Evolutionary conservation across 2,329 filamentous ascomycete species (phyloP), one percentile per base, ranked within the genome.

Genomic region (Fusarium oxysporum): DNA sequence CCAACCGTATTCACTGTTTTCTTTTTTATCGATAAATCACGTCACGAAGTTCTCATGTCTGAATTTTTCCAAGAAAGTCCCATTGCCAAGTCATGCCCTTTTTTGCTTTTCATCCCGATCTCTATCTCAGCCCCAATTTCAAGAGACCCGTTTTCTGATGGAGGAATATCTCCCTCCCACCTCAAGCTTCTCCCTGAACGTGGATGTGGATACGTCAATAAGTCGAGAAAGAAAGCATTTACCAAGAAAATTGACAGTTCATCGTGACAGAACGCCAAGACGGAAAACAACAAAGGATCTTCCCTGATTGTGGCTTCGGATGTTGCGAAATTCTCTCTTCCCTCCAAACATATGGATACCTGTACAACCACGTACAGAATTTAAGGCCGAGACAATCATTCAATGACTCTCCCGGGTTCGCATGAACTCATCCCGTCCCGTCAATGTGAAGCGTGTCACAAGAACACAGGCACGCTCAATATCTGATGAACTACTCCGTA

Each of bases 1-100:
- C 65, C 65, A 69, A 69, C 66, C 32, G 12, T 6, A 6, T 28
- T 40, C 50, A 28, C 28, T 57, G 19, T 69, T 55, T 57, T 64
- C 28, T 45, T 28, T 41, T 57, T 41, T 8, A 28, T 63, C 47
- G 10, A 33, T 66, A 25, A 61, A 67, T 67, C 66, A 53, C 50
- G 58, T 69, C 50, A 64, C 66, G 19, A 53, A 47, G 23, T 43
- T 47, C 35, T 40, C 35, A 25, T 37, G 7, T 57, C 57, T 33
- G 19, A 12, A 32, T 47, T 35, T 51, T 53, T 21, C 47, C 48
- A 48, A 23, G 55, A 23, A 33, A 48, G 32, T 32, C 16, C n/a
- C 21, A 50, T 50, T 55, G 43, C 56, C 64, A 68, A 68, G 56
- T 25, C 37, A 25, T 25, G 23, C 37, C 40, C 40, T 25, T 62